Percentiles rank a stretch among this genome's conserved stretches.
Evolutionary conservation across 257 asterid genomes (phyloP).

Genomic region (Lycium barbarum): DNA sequence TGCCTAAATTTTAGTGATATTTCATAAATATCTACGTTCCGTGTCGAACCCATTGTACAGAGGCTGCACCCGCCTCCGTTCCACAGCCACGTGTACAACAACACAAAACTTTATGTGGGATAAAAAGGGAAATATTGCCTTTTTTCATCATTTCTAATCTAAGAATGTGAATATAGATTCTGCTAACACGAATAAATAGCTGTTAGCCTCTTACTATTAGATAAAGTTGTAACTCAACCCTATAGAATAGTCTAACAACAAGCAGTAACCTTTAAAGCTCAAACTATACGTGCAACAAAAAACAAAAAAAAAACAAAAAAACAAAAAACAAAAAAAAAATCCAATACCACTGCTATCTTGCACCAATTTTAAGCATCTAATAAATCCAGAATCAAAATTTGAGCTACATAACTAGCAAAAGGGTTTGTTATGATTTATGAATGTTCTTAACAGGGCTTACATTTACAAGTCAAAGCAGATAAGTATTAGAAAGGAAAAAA

Average conservation of each 20-base stretch:
- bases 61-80: background rate
- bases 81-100: background rate
- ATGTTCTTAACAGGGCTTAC: too few relatives aligned
- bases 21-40: background rate
- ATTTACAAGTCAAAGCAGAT: too few relatives aligned
- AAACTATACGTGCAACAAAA: constrained; percentile 4
- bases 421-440: too few relatives aligned
- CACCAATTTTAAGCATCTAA: background rate
- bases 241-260: background rate
- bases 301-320: background rate
- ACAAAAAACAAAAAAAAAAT: background rate
- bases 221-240: background rate
- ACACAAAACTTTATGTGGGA: background rate
- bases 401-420: too few relatives aligned
- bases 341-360: background rate
- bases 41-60: background rate
- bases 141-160: background rate
- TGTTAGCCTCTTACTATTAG: background rate
- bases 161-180: background rate
- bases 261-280: background rate
- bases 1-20: background rate
- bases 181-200: background rate
- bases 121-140: background rate
- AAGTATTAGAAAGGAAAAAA: background rate
- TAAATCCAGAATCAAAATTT: too few relatives aligned